Percentiles rank a stretch among this genome's conserved stretches.
These are phyloP conservation scores for Yamadazyma akitaensis DNA, from an alignment of 805 yeast species.

Conservation along the genomic window DNA sequence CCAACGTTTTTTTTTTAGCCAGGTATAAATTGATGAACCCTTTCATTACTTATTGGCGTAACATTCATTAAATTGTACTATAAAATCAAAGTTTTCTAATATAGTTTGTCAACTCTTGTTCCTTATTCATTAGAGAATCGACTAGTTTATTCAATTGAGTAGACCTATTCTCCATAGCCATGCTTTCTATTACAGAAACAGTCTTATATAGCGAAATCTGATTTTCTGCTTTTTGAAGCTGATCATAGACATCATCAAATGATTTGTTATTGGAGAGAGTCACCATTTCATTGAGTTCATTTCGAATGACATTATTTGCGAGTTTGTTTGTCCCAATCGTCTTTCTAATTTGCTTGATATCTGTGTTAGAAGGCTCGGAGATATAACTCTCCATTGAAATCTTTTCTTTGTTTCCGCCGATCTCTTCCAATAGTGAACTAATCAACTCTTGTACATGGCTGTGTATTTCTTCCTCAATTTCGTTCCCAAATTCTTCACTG, in stretches of 20 bases:
- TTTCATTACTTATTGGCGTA: neutral
- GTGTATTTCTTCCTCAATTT: conserved; percentile 26
- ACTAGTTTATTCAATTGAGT: conserved; percentile 21
- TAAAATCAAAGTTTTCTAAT: neutral
- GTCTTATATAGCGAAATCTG: neutral
- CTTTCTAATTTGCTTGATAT: neutral
- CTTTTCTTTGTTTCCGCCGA: neutral
- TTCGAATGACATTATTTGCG: neutral
- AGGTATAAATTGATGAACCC: too few species aligned
- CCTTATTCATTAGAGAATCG: conserved; percentile 19
- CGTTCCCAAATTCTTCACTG: conserved; percentile 21
- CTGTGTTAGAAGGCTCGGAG: neutral
- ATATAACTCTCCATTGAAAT: neutral
- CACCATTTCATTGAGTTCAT: neutral
- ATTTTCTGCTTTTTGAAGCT: neutral
- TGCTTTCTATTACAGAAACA: conserved; percentile 3
- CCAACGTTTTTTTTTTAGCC: too few species aligned
- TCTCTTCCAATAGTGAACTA: neutral
- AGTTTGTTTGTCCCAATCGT: neutral
- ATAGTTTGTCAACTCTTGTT: conserved; percentile 9
- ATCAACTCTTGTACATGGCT: conserved; percentile 14
- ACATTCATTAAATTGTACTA: neutral
- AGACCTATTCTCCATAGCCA: conserved; percentile 10
- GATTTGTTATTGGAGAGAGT: neutral
- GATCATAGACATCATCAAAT: neutral